These are phyloP conservation scores for Binderoboletus segoi DNA, from an alignment of 1,284 basidiomycete species.

Conservation along the genomic window DNA sequence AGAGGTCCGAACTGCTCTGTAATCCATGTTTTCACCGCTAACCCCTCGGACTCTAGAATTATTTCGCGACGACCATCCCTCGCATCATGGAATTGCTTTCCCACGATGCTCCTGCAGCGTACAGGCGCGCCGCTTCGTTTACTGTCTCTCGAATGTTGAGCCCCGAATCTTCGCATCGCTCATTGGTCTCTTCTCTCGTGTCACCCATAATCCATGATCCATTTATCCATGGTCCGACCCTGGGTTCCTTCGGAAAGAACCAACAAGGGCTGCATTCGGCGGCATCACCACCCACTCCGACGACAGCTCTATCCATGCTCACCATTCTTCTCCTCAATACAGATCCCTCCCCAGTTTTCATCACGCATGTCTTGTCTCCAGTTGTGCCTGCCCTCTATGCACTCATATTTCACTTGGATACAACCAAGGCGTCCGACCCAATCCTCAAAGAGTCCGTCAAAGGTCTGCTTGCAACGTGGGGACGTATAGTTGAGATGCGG, in stretches of 20 bases:
- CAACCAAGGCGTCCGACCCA: constrained; percentile 61
- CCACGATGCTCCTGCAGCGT: constrained; percentile 42
- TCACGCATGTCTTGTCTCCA: constrained; percentile 67
- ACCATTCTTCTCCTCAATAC: constrained; percentile 68
- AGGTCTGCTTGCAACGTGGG: constrained; percentile 73
- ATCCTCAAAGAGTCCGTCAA: constrained; percentile 57
- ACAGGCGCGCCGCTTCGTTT: constrained; percentile 68
- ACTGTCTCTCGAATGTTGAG: constrained; percentile 65
- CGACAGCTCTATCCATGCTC: constrained; percentile 49
- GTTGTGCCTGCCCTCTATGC: constrained; percentile 70
- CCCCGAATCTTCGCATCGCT: constrained; percentile 31
- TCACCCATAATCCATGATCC: constrained; percentile 48
- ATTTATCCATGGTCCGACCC: constrained; percentile 35
- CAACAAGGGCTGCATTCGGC: constrained; percentile 7
- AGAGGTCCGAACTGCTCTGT: constrained; percentile 44
- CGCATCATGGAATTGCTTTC: constrained; percentile 54
- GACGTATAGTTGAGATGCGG: constrained; percentile 54
- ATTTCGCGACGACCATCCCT: constrained; percentile 57
- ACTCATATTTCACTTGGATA: constrained; percentile 57
- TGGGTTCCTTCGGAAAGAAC: neutral
- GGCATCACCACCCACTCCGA: constrained; percentile 24
- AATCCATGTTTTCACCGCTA: neutral
- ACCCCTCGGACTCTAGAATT: constrained; percentile 49
- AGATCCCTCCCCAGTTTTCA: constrained; percentile 73
- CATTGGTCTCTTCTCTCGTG: constrained; percentile 42